A percentile compares a stretch with the other conserved stretches of the same genome.
Evolutionary conservation across 164 flowering plant species (phyloP).

Genomic region (Euptelea pleiosperma): DNA sequence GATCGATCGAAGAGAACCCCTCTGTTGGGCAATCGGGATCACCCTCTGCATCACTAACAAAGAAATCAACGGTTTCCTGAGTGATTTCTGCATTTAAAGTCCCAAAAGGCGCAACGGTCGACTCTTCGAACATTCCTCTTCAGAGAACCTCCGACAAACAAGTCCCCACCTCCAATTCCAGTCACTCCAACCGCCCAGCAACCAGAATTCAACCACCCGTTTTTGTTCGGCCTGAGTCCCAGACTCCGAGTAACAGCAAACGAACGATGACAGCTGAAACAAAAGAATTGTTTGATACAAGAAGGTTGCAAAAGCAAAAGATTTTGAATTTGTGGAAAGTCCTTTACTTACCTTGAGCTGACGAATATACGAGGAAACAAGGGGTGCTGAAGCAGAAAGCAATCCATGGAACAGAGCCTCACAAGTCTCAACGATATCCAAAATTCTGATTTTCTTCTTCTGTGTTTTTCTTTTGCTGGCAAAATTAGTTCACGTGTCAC

Average conservation of each 20-base stretch:
- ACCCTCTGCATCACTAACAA: slow-evolving; percentile 88
- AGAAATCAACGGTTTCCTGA: slow-evolving; percentile 69
- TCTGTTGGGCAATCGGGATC: slow-evolving; percentile 86
- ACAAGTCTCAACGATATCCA: not conserved
- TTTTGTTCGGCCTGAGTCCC: slow-evolving; percentile 17
- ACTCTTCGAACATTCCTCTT: slow-evolving; percentile 28
- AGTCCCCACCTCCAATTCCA: slow-evolving; percentile 28
- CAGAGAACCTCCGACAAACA: slow-evolving; percentile 39
- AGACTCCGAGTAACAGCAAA: slow-evolving; percentile 12
- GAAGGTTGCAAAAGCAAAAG: not conserved
- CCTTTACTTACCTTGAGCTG: slow-evolving; percentile 20
- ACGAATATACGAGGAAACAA: slow-evolving; percentile 21
- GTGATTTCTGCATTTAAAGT: slow-evolving; percentile 72
- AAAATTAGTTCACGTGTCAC: no score
- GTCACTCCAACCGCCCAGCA: slow-evolving; percentile 32
- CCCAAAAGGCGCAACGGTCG: slow-evolving; percentile 36
- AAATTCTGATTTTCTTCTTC: not conserved
- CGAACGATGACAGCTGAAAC: slow-evolving; percentile 27
- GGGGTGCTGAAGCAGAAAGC: slow-evolving; percentile 22
- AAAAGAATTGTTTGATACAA: not conserved
- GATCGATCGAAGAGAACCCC: slow-evolving; percentile 73
- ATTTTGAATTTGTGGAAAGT: not conserved
- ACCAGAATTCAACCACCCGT: slow-evolving; percentile 17
- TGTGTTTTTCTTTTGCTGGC: no score
- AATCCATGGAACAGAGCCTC: slow-evolving; percentile 24